Conservation (phyloP, 345 rosid species). For the Sisymbrium irio region DNA sequence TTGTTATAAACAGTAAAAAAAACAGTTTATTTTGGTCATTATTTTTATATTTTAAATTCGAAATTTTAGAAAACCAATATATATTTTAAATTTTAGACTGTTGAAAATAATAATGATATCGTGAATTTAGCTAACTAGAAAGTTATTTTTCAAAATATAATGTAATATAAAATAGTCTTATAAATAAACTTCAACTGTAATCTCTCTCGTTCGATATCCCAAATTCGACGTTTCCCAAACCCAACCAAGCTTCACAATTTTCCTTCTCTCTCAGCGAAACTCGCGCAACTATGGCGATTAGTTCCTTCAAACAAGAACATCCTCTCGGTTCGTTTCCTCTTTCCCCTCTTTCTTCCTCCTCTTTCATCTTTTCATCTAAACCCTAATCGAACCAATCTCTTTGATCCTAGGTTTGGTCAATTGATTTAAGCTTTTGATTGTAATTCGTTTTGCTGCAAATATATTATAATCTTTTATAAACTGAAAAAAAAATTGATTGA, state of each 20-base stretch:
- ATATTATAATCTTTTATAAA: background rate
- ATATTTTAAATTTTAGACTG: too few relatives aligned
- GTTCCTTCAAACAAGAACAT: slow-evolving; percentile 85
- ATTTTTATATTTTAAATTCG: too few relatives aligned
- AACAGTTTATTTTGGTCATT: too few relatives aligned
- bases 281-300: slow-evolving; percentile 53
- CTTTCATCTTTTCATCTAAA: background rate
- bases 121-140: too few relatives aligned
- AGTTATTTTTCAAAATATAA: too few relatives aligned
- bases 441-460: background rate
- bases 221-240: slow-evolving; percentile 2
- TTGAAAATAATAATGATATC: too few relatives aligned
- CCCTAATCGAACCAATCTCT: background rate
- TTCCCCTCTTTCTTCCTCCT: background rate
- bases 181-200: too few relatives aligned
- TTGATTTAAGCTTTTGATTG: background rate
- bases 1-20: too few relatives aligned
- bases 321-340: slow-evolving; percentile 65
- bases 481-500: too few relatives aligned
- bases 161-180: too few relatives aligned
- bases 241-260: background rate
- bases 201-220: background rate
- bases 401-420: background rate
- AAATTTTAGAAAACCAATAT: too few relatives aligned
- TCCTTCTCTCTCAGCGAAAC: slow-evolving; percentile 21